Evolutionary conservation across 768 basidiomycete species (phyloP).

Genomic region (Amanita muscaria): DNA sequence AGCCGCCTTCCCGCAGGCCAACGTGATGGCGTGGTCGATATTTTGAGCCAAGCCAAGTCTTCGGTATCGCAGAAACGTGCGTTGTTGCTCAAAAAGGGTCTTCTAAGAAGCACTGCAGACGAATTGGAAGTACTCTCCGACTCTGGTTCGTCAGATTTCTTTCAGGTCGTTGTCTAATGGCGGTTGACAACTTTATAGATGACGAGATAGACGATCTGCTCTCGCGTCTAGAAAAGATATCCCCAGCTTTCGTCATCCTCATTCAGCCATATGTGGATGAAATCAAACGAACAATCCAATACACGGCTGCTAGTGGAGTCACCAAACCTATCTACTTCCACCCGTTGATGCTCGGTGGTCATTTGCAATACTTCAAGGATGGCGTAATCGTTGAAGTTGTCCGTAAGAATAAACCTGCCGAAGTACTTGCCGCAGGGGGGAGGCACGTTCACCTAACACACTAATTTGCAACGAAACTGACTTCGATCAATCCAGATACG

Average conservation of each 20-base stretch:
- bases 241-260: constrained; percentile 39
- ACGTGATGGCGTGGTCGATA: constrained; percentile 50
- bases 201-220: constrained; percentile 54
- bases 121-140: constrained; percentile 68
- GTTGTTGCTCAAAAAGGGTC: constrained; percentile 57
- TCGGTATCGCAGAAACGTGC: constrained; percentile 61
- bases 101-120: constrained; percentile 58
- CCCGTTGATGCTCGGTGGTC: constrained; percentile 65
- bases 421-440: constrained; percentile 76
- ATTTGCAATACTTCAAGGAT: constrained; percentile 57
- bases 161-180: background rate
- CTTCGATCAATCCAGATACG: constrained; percentile 45
- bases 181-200: constrained; percentile 26
- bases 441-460: constrained; percentile 33
- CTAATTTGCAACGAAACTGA: background rate
- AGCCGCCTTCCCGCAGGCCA: constrained; percentile 51
- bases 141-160: constrained; percentile 31
- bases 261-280: constrained; percentile 49
- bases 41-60: constrained; percentile 58
- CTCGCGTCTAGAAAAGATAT: constrained; percentile 48
- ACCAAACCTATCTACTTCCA: constrained; percentile 54
- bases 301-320: constrained; percentile 54
- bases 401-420: constrained; percentile 51
- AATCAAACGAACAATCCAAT: constrained; percentile 52
- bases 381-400: constrained; percentile 74